Base-by-base conservation (phyloP, 495 filamentous ascomycete species). In the Bathelium albidoporum region DNA sequence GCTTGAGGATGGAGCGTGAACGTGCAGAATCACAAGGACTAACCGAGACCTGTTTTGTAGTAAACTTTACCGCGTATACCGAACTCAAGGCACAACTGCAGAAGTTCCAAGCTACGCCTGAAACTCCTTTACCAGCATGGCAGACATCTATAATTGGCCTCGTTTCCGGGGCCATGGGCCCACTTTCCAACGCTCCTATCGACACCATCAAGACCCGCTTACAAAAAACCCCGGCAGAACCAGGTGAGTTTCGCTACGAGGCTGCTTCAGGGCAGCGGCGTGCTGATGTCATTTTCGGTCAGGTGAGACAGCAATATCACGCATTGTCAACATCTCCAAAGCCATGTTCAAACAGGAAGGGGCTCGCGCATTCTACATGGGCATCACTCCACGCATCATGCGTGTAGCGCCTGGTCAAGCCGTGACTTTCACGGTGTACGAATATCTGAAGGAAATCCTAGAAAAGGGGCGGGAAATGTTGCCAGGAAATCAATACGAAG, bases 331-430 rank as follows among this genome's bases (percentile, higher is more conserved):
- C 29, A 97, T 99, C 68, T 83, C 88, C 44, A 83, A 80, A 62
- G 90, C 96, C 66, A 97, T 99, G 94, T 96, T 95, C 78, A 93
- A 87, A 88, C 87, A 93, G 75, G 94, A 99, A 75, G 94, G 94
- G 12, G 79, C 89, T 63, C 84, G 88, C 58, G 93, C 93, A 12
- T 99, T 99, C 80, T 99, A 97, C 80, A 97, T 96, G 83, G 94
- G 94, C 65, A 97, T 99, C 75, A 99, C 94, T 60, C 94, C 94
- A 10, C 83, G 94, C 64, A 88, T 98, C 65, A 97, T 97, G 93
- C 83, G 94, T 68, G 94, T 99, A 34, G 94, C 94, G 32, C 94
- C 94, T 16, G 94, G 94, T 59, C 94, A 99, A 79, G 95, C 95
- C 29, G 94, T 99, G 32, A 98, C 94, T 0, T 99, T 97, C 72